phyloP scores from a whole-genome alignment of 257 asterid species.

The Osmanthus fragrans region DNA sequence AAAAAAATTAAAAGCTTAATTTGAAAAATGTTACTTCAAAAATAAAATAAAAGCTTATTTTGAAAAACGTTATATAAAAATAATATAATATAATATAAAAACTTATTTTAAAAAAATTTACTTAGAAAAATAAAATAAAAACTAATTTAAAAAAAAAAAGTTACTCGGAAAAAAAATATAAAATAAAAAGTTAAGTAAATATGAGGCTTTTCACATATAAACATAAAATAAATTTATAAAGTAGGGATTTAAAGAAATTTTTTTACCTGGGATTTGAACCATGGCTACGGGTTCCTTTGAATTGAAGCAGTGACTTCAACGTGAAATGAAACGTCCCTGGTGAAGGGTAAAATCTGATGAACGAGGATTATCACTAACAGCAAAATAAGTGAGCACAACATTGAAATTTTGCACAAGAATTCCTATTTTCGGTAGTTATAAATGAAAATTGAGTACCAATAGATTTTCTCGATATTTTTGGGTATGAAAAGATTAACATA shows the following conservation, averaged over 20 bases:
- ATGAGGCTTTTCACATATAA: no score
- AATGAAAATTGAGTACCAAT: background rate
- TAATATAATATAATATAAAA: no score
- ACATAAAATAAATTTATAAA: background rate
- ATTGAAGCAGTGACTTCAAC: slow-evolving; percentile 24
- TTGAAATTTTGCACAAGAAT: background rate
- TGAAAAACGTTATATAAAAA: no score
- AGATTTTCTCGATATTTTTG: background rate
- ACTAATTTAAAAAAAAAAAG: no score
- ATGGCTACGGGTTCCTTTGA: slow-evolving; percentile 20
- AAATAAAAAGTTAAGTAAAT: no score
- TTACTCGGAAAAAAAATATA: no score
- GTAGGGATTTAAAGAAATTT: background rate
- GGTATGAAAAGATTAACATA: background rate
- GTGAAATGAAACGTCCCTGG: slow-evolving; percentile 19
- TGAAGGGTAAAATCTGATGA: background rate
- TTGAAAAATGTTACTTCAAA: no score
- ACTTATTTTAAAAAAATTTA: no score
- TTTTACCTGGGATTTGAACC: slow-evolving; percentile 40
- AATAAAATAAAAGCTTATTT: no score
- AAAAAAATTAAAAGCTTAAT: no score
- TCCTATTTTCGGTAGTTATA: background rate
- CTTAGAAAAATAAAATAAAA: no score
- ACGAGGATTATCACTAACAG: slow-evolving; percentile 2
- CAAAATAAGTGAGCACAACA: slow-evolving; percentile 4